Percentiles rank a stretch among this genome's conserved stretches.
Evolutionary conservation across 345 rosid genomes (phyloP).

Genomic region (Brassica nigra): DNA sequence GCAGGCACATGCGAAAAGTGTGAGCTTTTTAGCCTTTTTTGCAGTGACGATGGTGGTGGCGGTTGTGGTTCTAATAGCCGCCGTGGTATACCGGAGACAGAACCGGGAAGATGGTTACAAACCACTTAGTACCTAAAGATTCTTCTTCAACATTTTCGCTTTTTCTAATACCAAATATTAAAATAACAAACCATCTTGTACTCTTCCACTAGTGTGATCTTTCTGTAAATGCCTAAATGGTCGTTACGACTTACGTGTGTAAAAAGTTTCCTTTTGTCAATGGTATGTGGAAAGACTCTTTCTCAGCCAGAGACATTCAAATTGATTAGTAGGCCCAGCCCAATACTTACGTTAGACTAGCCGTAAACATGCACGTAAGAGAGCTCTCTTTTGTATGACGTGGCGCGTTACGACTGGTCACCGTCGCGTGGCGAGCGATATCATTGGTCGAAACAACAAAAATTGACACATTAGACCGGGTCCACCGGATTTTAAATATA

Average conservation of each 20-base stretch:
- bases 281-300: not conserved
- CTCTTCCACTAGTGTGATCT: not conserved
- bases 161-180: not conserved
- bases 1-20: slow-evolving; percentile 24
- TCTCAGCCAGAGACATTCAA: not conserved
- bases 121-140: slow-evolving; percentile 40
- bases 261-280: not conserved
- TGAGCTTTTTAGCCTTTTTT: slow-evolving; percentile 5
- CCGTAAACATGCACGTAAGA: not conserved
- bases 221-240: not conserved
- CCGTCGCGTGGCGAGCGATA: slow-evolving; percentile 28
- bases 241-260: not conserved
- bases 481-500: slow-evolving; percentile 32
- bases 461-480: slow-evolving; percentile 28
- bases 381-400: slow-evolving; percentile 20
- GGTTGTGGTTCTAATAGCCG: slow-evolving; percentile 33
- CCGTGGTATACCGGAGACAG: slow-evolving; percentile 30
- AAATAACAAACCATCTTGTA: not conserved
- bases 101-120: slow-evolving; percentile 49
- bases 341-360: not conserved
- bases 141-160: not conserved
- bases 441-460: slow-evolving; percentile 41
- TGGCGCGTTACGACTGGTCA: slow-evolving; percentile 25
- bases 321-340: slow-evolving; percentile 24
- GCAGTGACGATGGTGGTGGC: slow-evolving; percentile 35